Evolutionary conservation across 257 asterid species (phyloP).

Genomic region (Solanum virginianum): DNA sequence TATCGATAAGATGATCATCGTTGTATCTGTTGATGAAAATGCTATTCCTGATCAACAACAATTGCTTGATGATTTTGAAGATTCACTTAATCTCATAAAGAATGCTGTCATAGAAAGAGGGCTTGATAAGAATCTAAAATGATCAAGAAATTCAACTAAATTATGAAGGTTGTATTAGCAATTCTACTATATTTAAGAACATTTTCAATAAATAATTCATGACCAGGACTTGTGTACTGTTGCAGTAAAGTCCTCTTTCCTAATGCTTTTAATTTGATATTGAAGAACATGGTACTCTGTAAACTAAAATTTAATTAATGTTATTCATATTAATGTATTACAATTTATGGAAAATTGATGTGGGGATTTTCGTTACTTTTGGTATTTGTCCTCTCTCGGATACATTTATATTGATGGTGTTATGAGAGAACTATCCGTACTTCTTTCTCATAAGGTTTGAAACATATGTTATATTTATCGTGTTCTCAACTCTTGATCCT

Average conservation of each 20-base stretch:
- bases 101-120: slow-evolving; percentile 2
- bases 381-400: neutral
- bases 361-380: neutral
- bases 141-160: neutral
- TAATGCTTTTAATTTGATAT: neutral
- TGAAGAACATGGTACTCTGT: neutral
- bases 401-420: no score
- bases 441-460: no score
- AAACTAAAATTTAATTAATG: neutral
- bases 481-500: no score
- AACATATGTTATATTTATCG: no score
- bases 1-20: slow-evolving; percentile 19
- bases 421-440: no score
- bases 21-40: slow-evolving; percentile 27
- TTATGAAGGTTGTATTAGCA: neutral
- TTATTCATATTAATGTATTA: neutral
- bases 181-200: neutral
- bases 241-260: neutral
- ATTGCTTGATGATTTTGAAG: slow-evolving; percentile 19
- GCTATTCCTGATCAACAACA: slow-evolving; percentile 25
- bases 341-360: neutral
- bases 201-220: neutral
- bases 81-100: slow-evolving; percentile 21
- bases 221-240: neutral
- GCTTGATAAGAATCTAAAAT: neutral